Percentiles rank a stretch among this genome's conserved stretches.
Conservation (phyloP, 2,329 filamentous ascomycete species). For the Periconia digitata region DNA sequence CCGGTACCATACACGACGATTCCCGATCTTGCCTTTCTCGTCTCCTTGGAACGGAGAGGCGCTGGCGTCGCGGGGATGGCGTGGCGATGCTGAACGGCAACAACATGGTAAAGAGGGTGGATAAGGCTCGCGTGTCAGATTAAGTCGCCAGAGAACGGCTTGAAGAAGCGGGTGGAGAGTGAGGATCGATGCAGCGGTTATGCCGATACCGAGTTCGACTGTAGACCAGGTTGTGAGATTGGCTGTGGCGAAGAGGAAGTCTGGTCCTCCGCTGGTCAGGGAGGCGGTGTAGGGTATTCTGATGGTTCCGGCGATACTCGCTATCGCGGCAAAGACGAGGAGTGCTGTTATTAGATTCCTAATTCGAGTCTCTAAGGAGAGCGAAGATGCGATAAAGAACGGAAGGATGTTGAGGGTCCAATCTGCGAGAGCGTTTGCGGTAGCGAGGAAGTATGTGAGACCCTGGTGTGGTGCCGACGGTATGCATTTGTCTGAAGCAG, state of each 20-base stretch:
- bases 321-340: slow-evolving; percentile 56
- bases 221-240: slow-evolving; percentile 46
- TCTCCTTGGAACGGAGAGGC: too few species aligned
- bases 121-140: slow-evolving; percentile 18
- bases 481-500: slow-evolving; percentile 45
- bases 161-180: slow-evolving; percentile 53
- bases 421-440: slow-evolving; percentile 34
- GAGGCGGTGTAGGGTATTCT: slow-evolving; percentile 48
- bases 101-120: not conserved
- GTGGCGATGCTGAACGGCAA: not conserved
- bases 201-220: slow-evolving; percentile 40
- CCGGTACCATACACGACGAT: too few species aligned
- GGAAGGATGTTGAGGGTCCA: slow-evolving; percentile 38
- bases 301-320: slow-evolving; percentile 54
- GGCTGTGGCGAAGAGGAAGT: slow-evolving; percentile 47
- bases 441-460: slow-evolving; percentile 48
- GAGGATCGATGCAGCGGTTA: slow-evolving; percentile 51
- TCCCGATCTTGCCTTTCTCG: too few species aligned
- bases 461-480: slow-evolving; percentile 51
- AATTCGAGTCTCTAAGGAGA: slow-evolving; percentile 51
- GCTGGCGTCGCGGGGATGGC: too few species aligned
- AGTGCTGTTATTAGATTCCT: slow-evolving; percentile 54
- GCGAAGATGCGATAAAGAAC: slow-evolving; percentile 56
- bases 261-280: slow-evolving; percentile 41
- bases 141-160: slow-evolving; percentile 21